These are phyloP conservation scores for Luvunga scandens DNA, from an alignment of 345 rosid genomes.

Conservation along the genomic window DNA sequence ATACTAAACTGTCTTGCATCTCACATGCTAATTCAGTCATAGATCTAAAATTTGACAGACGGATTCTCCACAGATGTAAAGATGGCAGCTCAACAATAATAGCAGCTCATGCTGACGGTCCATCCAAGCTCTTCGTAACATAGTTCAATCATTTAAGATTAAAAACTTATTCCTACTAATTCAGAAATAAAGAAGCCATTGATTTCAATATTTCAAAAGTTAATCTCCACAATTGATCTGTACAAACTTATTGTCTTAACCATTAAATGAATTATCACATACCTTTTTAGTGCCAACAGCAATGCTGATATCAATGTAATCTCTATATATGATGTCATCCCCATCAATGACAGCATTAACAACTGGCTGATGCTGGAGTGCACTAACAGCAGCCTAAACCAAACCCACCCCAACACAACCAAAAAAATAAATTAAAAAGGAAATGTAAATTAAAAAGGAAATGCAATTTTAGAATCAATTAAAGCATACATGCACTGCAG, in stretches of 20 bases:
- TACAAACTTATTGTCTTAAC: background rate
- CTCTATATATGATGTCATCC: constrained; percentile 95
- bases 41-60: background rate
- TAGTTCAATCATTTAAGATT: background rate
- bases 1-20: background rate
- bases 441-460: background rate
- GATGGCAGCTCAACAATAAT: background rate
- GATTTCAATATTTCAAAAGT: background rate
- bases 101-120: background rate
- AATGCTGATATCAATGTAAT: constrained; percentile 87
- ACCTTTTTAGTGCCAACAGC: constrained; percentile 96
- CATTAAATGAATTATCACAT: constrained; percentile 7
- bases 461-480: background rate
- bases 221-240: background rate
- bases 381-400: constrained; percentile 94
- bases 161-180: background rate
- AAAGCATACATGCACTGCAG: background rate
- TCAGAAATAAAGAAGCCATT: background rate
- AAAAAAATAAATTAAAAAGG: background rate
- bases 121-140: background rate
- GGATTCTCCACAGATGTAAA: background rate
- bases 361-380: constrained; percentile 90
- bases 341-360: constrained; percentile 99
- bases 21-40: background rate
- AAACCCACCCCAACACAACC: background rate